Evolutionary conservation across 2,329 filamentous ascomycete species (phyloP), one percentile per base, ranked within the genome.

Genomic region (Clonostachys rosea): DNA sequence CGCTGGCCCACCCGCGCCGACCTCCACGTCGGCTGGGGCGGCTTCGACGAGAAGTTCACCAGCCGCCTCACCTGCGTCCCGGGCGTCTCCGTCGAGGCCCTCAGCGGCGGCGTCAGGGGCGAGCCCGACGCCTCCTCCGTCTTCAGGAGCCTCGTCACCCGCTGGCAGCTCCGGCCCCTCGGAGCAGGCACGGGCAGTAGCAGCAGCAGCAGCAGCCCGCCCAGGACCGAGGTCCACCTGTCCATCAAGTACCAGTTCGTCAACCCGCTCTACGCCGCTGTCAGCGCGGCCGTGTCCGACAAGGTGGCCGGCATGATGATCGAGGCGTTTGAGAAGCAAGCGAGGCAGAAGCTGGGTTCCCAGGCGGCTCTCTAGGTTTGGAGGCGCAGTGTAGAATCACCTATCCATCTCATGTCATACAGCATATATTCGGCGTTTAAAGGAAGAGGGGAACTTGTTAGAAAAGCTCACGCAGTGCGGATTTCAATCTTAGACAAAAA

Each of bases 261-360:
- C 56, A 97, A 91, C 67, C 89, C 91, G n/a, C 64, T 96, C 48
- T 95, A 96, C 69, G 85, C 84, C 40, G 83, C 87, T 17, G 74
- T 96, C 61, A 94, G 91, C 63, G 78, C 83, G 36, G 86, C 88
- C 34, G 84, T 94, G 20, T 89, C 90, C 54, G 86, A 89, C 34
- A 90, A 89, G 68, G 83, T 96, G 52, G 92, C 90, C 2, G 84
- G 83, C 5, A 76, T 87, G 53, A 96, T 99, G 91, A 87, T 97
- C 54, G 84, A 89, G 64, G 92, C 94, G 1, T 99, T 99, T 71
- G 91, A 96, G 71, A 80, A 81, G 66, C 78, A 88, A 59, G 91
- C 94, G 24, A 30, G 24, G 9, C 24, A 30, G 24, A 30, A 30
- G 24, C 24, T 30, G 24, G 24, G 24, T 10, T 30, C 24, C 24